These are phyloP conservation scores for Dictyostelium citrinum DNA, from an alignment of 78 protist species.

Conservation along the genomic window DNA sequence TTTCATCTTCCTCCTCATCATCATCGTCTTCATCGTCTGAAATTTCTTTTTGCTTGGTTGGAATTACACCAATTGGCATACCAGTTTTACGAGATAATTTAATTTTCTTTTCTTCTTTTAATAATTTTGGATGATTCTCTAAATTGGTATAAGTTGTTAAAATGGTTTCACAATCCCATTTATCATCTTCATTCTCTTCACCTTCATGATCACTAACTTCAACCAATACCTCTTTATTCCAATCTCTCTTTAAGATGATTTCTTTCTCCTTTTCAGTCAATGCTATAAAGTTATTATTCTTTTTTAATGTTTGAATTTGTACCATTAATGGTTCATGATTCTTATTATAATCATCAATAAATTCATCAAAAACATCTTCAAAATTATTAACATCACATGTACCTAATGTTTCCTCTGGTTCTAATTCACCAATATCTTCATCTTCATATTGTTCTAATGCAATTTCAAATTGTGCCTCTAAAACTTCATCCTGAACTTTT, in stretches of 20 bases:
- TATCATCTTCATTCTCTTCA: slow-evolving; percentile 63
- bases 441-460: slow-evolving; percentile 57
- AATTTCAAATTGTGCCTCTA: slow-evolving; percentile 18
- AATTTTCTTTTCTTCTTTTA: slow-evolving; percentile 67
- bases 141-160: slow-evolving; percentile 80
- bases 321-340: slow-evolving; percentile 29
- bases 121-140: slow-evolving; percentile 79
- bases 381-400: neutral
- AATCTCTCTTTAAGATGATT: slow-evolving; percentile 20
- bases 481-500: slow-evolving; percentile 13
- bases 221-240: slow-evolving; percentile 19
- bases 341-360: slow-evolving; percentile 29
- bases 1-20: slow-evolving; percentile 6
- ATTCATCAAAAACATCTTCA: slow-evolving; percentile 61
- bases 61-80: slow-evolving; percentile 11
- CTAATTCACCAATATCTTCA: slow-evolving; percentile 65
- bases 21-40: neutral
- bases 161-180: slow-evolving; percentile 84
- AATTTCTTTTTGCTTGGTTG: neutral
- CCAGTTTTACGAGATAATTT: slow-evolving; percentile 44
- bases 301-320: slow-evolving; percentile 26
- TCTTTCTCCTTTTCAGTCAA: slow-evolving; percentile 36
- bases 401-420: slow-evolving; percentile 35
- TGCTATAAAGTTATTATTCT: neutral
- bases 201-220: slow-evolving; percentile 8